Evolutionary conservation across 83 land plant species (phyloP), one percentile per base, ranked within the genome.

Genomic region (Picea abies): DNA sequence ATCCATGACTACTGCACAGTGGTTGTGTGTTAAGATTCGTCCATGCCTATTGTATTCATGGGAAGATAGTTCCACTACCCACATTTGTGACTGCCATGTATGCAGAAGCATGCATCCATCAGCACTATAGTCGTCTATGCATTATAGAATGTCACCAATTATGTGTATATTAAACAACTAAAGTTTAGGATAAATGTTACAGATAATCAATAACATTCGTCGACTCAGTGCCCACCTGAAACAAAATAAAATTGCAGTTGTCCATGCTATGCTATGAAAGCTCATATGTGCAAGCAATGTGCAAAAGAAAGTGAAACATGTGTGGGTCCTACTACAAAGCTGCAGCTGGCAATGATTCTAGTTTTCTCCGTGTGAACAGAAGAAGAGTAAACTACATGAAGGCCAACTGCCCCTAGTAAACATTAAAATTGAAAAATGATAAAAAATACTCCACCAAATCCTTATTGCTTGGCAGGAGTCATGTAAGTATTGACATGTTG

Each of bases 401-500:
- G 3, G 41, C 29, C 4, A 22, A 75, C 60, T 25, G 7, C 78
- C 61, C 29, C 6, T 0, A 20, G 47, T 52, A 49, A 76, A 76
- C 4, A 23, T 23, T 25, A 52, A 76, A 76, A 11, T 23, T 23
- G 16, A 70, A 2, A 12, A 76, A 12, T 47, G 12, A 14, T 76
- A 76, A 10, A 4, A 73, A 73, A 20, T 26, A 10, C 20, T 26
- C 20, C 56, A 52, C 9, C 76, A 29, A 76, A 22, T 58, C 60
- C 60, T 16, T 0, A 76, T 22, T 32, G 29, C 4, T 71, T 70
- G 19, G 22, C 6, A 47, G 6, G 15, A 47, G 78, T 75, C 29
- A 15, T 58, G 60, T 0, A 58, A 35, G 90, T 92, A 87, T 84
- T 96, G 23, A 97, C 96, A 79, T 97, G 99, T 68, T 94, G 96